Evolutionary conservation across 192 early-diverging fungal species (phyloP), one percentile per base, ranked within the genome.

Genomic region (Coemansia sp.): DNA sequence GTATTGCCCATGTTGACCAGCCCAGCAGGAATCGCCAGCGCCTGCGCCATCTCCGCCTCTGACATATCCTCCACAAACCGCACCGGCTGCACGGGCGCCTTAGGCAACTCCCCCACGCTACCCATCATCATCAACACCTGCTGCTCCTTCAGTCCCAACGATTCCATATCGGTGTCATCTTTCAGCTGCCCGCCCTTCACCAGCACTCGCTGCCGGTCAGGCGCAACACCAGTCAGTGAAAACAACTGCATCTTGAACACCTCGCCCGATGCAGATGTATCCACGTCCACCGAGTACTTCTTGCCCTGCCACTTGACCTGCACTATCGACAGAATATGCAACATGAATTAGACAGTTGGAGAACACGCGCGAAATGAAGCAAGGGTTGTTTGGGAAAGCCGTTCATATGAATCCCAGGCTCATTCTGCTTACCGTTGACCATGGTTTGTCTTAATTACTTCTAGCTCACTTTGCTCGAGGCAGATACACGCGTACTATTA

Each of bases 51-150:
- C 68, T 97, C 84, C 36, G 83, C 80, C 58, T 96, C 94, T 3
- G 92, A 85, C 91, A 98, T 93, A 61, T 96, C 94, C 74, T 98
- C 97, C 36, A 94, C 70, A 69, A 98, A 98, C 33, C 86, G 68
- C 15, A 82, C 79, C 31, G 83, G 83, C 59, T 90, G 76, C 27
- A 60, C 62, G 4, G 94, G 95, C 1, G 86, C 89, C 63, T 91
- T 92, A 19, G 93, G 89, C n/a, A 95, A 79, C 78, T 96, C 97
- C 38, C 93, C 95, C 6, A 86, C 89, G 4, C 94, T 94, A 33
- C 97, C 97, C 91, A 97, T 95, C 94, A 98, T 96, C 94, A 85
- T 84, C 52, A 85, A 78, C 1, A 71, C 59, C 33, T 85, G 81
- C 22, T 54, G 87, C 36, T 91, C 85, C 73, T 94, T 94, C 28